Evolutionary conservation across 1,284 basidiomycete species (phyloP).

Genomic region (Cutaneotrichosporon sp.): DNA sequence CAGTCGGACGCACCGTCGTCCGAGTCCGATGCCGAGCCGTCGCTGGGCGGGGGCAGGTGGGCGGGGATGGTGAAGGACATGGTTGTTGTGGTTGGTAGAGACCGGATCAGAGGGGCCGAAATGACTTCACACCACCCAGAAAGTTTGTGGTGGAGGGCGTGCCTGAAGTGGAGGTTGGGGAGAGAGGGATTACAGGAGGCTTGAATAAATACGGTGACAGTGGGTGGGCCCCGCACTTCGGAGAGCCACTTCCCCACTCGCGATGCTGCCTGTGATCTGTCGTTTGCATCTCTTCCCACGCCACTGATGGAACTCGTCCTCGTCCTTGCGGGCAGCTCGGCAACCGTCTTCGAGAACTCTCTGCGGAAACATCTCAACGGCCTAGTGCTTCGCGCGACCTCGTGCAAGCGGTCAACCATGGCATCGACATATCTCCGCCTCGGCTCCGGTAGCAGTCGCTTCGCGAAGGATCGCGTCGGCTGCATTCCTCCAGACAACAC

Average conservation of each 20-base stretch:
- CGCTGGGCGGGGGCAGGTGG: slow-evolving; percentile 19
- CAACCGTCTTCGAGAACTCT: too few species aligned
- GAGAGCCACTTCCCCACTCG: too few species aligned
- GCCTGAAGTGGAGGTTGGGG: background rate
- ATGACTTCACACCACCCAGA: background rate
- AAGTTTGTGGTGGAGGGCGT: background rate
- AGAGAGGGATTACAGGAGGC: too few species aligned
- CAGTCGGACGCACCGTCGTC: slow-evolving; percentile 46
- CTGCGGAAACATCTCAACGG: too few species aligned
- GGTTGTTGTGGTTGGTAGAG: slow-evolving; percentile 1
- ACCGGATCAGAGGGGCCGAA: background rate
- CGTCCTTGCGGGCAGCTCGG: too few species aligned
- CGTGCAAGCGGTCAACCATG: too few species aligned
- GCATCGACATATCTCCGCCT: background rate
- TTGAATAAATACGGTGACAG: too few species aligned
- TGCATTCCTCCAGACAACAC: background rate
- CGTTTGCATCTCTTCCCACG: too few species aligned
- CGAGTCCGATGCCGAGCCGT: slow-evolving; percentile 27
- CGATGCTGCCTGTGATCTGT: too few species aligned
- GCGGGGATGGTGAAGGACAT: slow-evolving; percentile 26
- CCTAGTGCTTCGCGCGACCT: too few species aligned
- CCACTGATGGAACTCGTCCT: too few species aligned
- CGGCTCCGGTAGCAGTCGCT: background rate
- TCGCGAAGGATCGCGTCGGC: background rate
- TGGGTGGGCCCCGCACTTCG: too few species aligned